Evolutionary conservation across 2,329 filamentous ascomycete species (phyloP).

Genomic region (Teratosphaeria destructans): DNA sequence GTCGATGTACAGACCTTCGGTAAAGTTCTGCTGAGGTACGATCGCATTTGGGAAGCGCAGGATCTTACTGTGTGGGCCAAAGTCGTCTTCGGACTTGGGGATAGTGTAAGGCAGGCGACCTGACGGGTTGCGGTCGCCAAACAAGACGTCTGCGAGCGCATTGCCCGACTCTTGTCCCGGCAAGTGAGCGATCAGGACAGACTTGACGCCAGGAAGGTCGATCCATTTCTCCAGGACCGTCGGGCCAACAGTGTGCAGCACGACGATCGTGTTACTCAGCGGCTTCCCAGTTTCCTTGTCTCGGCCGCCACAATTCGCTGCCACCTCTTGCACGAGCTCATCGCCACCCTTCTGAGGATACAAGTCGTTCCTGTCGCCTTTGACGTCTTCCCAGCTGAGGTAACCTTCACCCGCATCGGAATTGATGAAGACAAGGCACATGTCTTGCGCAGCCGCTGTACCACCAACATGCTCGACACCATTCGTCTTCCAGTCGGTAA

Average conservation of each 20-base stretch:
- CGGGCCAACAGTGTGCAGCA: slow-evolving; percentile 78
- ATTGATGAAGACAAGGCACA: slow-evolving; percentile 81
- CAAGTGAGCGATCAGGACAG: slow-evolving; percentile 71
- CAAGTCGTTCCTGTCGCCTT: slow-evolving; percentile 70
- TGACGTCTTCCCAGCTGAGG: slow-evolving; percentile 49
- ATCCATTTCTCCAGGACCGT: slow-evolving; percentile 73
- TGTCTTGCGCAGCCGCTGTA: slow-evolving; percentile 37
- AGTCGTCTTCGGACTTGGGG: slow-evolving; percentile 62
- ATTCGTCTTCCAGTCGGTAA: slow-evolving; percentile 47
- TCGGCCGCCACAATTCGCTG: slow-evolving; percentile 50
- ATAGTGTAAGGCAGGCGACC: slow-evolving; percentile 86
- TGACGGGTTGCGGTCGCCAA: slow-evolving; percentile 65
- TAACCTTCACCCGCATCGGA: slow-evolving; percentile 78
- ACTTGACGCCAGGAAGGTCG: slow-evolving; percentile 64
- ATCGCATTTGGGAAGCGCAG: slow-evolving; percentile 59
- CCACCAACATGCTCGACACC: slow-evolving; percentile 12
- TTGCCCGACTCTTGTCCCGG: slow-evolving; percentile 81
- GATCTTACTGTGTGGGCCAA: slow-evolving; percentile 61
- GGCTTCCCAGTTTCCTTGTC: slow-evolving; percentile 29
- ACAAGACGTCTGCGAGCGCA: slow-evolving; percentile 67
- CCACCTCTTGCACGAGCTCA: slow-evolving; percentile 60
- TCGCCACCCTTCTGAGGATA: slow-evolving; percentile 69
- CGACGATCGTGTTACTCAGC: slow-evolving; percentile 60
- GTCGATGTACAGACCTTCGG: slow-evolving; percentile 76
- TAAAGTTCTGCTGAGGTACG: slow-evolving; percentile 71